Base-by-base conservation (phyloP, 208 protist genomes). In the Angomonas desouzai region DNA sequence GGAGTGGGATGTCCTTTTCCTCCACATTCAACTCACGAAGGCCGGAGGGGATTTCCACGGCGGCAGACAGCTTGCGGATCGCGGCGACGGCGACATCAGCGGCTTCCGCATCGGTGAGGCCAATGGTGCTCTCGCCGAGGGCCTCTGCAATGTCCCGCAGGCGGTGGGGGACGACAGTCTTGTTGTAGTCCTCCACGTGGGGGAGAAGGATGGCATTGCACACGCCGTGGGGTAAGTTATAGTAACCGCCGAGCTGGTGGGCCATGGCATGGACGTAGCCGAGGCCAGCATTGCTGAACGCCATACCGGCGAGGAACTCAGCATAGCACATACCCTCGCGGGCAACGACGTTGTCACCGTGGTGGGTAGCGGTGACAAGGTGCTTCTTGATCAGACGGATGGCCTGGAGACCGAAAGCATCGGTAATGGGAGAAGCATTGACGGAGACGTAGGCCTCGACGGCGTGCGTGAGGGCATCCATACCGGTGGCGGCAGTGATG, bases 401-500 rank as follows among this genome's bases (percentile, higher is more conserved):
- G 23, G 86, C 92, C 69, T 87, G 62, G 22, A 91, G 63, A 4
- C 86, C 82, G 32, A 87, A 81, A 7, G 79, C 73, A 58, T 93
- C 83, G 1, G 89, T 89, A 62, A 87, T 72, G 49, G 67, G 72
- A 22, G 79, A 87, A 25, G 76, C 75, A 33, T 55, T 79, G 33
- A 76, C 64, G 18, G 79, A 85, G 30, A 81, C 68, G 66, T 94
- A 96, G 18, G 87, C 76, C 78, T 97, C 90, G 49, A 96, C 85
- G 10, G 89, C 80, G 69, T 97, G 92, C 36, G 85, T 91, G 28
- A 96, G 82, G 27, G 87, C 90, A 61, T 97, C 92, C 77, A 96
- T 87, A 47, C 92, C 92, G 38, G 89, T 94, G n/a, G 84, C 81
- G n/a, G 92, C 86, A 20, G 88, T 88, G 28, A 96, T 71, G 36